Percentiles rank a stretch among this genome's conserved stretches.
Evolutionary conservation across 805 yeast species (phyloP).

Genomic region (Sugiyamaella americana): DNA sequence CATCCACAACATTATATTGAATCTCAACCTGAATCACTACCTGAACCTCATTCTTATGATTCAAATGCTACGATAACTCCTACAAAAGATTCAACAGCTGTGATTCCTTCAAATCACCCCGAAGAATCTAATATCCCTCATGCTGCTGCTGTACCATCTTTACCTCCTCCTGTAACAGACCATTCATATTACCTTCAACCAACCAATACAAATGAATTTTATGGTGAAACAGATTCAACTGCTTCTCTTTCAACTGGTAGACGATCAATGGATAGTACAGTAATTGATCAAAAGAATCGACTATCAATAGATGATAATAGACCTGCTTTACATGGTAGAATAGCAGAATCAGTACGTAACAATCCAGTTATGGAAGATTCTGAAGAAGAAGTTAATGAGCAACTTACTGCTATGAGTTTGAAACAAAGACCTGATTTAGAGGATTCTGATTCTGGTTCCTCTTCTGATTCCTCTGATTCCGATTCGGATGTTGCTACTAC

Average conservation of each 20-base stretch:
- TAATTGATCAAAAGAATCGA: slow-evolving; percentile 9
- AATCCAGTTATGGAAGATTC: slow-evolving; percentile 10
- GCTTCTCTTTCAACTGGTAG: slow-evolving; percentile 28
- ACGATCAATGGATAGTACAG: slow-evolving; percentile 19
- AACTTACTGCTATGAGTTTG: background rate
- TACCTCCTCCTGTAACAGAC: background rate
- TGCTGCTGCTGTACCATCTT: background rate
- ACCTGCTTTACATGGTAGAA: slow-evolving; percentile 14
- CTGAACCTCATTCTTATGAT: too few relatives aligned
- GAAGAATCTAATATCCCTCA: background rate
- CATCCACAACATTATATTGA: too few relatives aligned
- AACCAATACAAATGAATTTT: slow-evolving; percentile 2
- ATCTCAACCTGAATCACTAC: too few relatives aligned
- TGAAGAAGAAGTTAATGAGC: slow-evolving; percentile 3
- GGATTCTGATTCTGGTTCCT: background rate
- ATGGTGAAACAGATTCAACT: slow-evolving; percentile 22
- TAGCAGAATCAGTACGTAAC: slow-evolving; percentile 11
- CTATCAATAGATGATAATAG: slow-evolving; percentile 10
- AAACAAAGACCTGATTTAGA: background rate
- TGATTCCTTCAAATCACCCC: too few relatives aligned
- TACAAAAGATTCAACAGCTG: too few relatives aligned
- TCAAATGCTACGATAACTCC: too few relatives aligned
- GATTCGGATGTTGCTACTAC: background rate
- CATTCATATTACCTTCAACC: background rate
- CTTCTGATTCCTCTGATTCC: background rate